Conservation (phyloP, 495 filamentous ascomycete species). For the Baudoinia panamericana region DNA sequence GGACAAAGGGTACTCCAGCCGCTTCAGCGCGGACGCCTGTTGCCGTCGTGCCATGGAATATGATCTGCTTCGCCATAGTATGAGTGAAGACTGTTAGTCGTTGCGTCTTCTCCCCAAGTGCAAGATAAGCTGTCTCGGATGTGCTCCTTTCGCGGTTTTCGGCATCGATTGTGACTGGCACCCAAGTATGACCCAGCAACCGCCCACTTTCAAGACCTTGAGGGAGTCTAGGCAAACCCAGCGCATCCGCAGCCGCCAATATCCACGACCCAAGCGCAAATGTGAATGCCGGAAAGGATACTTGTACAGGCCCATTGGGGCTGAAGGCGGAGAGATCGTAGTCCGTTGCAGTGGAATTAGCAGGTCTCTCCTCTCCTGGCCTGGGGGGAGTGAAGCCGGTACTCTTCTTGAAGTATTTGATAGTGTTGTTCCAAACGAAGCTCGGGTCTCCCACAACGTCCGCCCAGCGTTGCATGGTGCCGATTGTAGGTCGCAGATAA, state of each 20-base stretch:
- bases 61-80: slow-evolving; percentile 32
- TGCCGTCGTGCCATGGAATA: slow-evolving; percentile 36
- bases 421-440: slow-evolving; percentile 39
- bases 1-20: slow-evolving; percentile 24
- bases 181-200: slow-evolving; percentile 25
- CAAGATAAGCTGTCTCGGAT: slow-evolving; percentile 33
- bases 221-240: slow-evolving; percentile 28
- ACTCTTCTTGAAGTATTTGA: slow-evolving; percentile 43
- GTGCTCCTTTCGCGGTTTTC: slow-evolving; percentile 26
- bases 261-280: slow-evolving; percentile 34
- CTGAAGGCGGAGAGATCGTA: slow-evolving; percentile 27
- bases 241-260: slow-evolving; percentile 24
- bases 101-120: slow-evolving; percentile 18
- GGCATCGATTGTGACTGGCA: slow-evolving; percentile 26
- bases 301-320: slow-evolving; percentile 35
- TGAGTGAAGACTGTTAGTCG: slow-evolving; percentile 27
- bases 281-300: slow-evolving; percentile 40
- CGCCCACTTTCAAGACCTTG: slow-evolving; percentile 25
- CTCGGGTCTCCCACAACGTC: slow-evolving; percentile 40
- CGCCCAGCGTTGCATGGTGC: slow-evolving; percentile 41
- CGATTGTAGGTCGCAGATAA: slow-evolving; percentile 29
- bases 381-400: slow-evolving; percentile 40
- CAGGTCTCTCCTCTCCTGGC: slow-evolving; percentile 1
- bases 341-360: slow-evolving; percentile 36
- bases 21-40: slow-evolving; percentile 35